Evolutionary conservation across 768 basidiomycete species (phyloP), one percentile per base, ranked within the genome.

Genomic region (Rhodotorula kratochvilovae): DNA sequence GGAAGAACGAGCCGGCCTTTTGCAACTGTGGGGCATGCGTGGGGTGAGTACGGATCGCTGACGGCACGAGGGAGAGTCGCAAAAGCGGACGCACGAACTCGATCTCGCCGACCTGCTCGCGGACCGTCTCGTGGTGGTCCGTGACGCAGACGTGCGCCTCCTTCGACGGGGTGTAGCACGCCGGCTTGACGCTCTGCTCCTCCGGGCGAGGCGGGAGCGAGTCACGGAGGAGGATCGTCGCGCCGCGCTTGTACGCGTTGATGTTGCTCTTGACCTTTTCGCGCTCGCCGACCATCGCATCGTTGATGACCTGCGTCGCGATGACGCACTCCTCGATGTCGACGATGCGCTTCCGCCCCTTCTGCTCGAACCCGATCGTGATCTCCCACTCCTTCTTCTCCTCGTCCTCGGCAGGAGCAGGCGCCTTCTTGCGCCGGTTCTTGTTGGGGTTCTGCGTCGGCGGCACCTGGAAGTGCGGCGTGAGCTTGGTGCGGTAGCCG

Each of bases 401-500:
- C 21, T 31, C 73, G 50, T 70, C 68, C 59, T 76, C 74, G 10
- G 21, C 70, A 19, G 17, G 48, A 15, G 35, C 56, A 42, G 39
- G 61, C n/a, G 23, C 61, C 33, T 31, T 65, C 66, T 46, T 75
- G 67, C 35, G 61, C 54, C 50, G 60, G 51, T 61, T 57, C 60
- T 58, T 35, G 48, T 70, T 78, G 23, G 73, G 84, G 51, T 53
- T 53, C n/a, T 53, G 27, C 23, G 84, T 86, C 2, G 86, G 85
- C 1, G 92, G 88, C 0, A 87, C 85, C 33, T 93, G 90, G 71
- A 98, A 98, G 79, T 99, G 96, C 0, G 96, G 96, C 0, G 96
- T 97, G 63, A 99, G 88, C 82, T 99, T 99, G 3, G 96, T 99
- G 43, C 95, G 87, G 79, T 99, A 99, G 62, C 85, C 86, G 79